These are phyloP conservation scores for Zymoseptoria brevis DNA, from an alignment of 2,329 filamentous ascomycete species.

Conservation along the genomic window DNA sequence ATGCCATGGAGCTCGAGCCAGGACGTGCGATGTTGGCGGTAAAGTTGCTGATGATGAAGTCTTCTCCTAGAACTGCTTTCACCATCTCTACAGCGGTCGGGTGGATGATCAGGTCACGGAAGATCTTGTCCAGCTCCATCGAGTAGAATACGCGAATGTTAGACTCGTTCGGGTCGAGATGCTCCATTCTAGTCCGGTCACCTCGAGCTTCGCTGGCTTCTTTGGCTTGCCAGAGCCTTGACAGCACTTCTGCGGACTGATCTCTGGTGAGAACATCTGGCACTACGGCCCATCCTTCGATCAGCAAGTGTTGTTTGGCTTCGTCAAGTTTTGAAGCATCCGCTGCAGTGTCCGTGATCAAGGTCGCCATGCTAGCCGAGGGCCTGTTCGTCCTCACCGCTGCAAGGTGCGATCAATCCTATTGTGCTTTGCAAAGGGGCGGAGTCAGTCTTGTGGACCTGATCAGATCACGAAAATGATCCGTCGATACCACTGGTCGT, in stretches of 20 bases:
- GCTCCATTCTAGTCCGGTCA: constrained; percentile 4
- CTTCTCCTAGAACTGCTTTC: constrained; percentile 5
- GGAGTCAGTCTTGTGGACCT: too few species aligned
- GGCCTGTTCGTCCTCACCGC: neutral
- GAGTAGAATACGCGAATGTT: constrained; percentile 7
- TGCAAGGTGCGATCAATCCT: neutral
- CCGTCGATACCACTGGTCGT: too few species aligned
- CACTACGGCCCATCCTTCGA: constrained; percentile 7
- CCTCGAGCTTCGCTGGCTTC: constrained; percentile 2
- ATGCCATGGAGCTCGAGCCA: constrained; percentile 6
- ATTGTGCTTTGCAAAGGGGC: too few species aligned
- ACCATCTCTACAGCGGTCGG: constrained; percentile 6
- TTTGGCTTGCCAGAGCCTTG: constrained; percentile 4
- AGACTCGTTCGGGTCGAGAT: constrained; percentile 7
- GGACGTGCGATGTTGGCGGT: constrained; percentile 9
- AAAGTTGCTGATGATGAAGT: constrained; percentile 9
- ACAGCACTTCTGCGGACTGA: constrained; percentile 4
- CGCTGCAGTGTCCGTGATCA: neutral
- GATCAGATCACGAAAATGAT: too few species aligned
- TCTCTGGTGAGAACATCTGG: constrained; percentile 7
- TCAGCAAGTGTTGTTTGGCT: constrained; percentile 2
- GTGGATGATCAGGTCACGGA: constrained; percentile 6
- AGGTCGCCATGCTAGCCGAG: neutral
- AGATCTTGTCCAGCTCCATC: constrained; percentile 2
- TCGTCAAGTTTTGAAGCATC: neutral